Evolutionary conservation across 768 basidiomycete genomes (phyloP), one percentile per base, ranked within the genome.

Genomic region (Erythrobasidium yunnanense): DNA sequence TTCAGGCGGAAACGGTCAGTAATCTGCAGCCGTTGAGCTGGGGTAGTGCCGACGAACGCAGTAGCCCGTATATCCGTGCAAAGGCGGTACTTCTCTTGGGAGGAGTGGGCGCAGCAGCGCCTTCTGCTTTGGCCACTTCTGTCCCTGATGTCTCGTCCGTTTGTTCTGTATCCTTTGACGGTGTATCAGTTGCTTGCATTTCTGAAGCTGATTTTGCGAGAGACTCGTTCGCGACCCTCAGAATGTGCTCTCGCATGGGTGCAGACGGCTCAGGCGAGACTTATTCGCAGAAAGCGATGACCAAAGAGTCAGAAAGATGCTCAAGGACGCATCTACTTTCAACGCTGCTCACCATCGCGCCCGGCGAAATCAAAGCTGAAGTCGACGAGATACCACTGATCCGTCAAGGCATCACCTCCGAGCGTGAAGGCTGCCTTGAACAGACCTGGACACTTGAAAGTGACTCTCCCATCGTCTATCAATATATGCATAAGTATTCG

Each of bases 341-440:
- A n/a, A n/a, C n/a, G 23, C 20, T 46, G 22, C 74, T 69, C 34
- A 55, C 67, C 63, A 65, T 75, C 56, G 33, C 54, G 46, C 29
- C 67, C 85, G 66, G 82, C 78, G 22, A 87, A 84, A 69, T 89
- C 85, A 76, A 91, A 91, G 46, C 67, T 66, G 49, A 77, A 25
- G 11, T 68, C 70, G 11, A 77, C 66, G 4, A 76, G 63, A 55
- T 72, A 76, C 90, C 90, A 95, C 1, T 85, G 84, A 67, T 88
- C 87, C 50, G 81, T 79, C 67, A 79, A 77, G 67, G 83, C 81
- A 20, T 82, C 85, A 22, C 88, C 89, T 58, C 81, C 81, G 60
- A 90, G 79, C 70, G 83, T 89, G 29, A 90, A 75, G 1, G 86
- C 85, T 5, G 82, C 81, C 73, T 85, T 83, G 73, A 90, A 91